These are phyloP conservation scores for Xerocomus spinulosus DNA, from an alignment of 768 basidiomycete genomes.

Conservation along the genomic window DNA sequence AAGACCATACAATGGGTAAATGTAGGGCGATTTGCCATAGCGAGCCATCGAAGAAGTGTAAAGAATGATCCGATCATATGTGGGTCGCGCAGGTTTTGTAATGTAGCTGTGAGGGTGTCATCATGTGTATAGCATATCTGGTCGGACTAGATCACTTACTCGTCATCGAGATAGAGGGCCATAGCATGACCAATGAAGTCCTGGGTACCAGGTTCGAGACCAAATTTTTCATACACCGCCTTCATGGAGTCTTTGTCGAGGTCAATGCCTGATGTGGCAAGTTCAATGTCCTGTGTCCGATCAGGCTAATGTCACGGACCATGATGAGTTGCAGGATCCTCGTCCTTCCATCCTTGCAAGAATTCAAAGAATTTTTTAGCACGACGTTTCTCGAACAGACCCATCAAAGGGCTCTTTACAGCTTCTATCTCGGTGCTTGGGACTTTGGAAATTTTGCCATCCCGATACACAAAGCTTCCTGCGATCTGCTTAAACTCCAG, in stretches of 20 bases:
- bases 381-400: constrained; percentile 96
- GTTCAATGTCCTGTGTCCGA: neutral
- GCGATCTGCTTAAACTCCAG: constrained; percentile 99
- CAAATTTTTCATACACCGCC: constrained; percentile 93
- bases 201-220: constrained; percentile 93
- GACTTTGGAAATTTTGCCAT: constrained; percentile 95
- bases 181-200: constrained; percentile 99
- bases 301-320: constrained; percentile 45
- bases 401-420: constrained; percentile 92
- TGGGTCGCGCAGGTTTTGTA: constrained; percentile 81
- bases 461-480: constrained; percentile 95
- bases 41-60: constrained; percentile 99
- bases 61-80: constrained; percentile 93
- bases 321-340: constrained; percentile 94
- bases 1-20: constrained; percentile 97
- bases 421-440: constrained; percentile 98
- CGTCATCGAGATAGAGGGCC: constrained; percentile 97
- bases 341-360: constrained; percentile 91
- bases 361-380: constrained; percentile 99
- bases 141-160: constrained; percentile 50
- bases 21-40: constrained; percentile 99
- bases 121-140: neutral
- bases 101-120: constrained; percentile 64
- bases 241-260: constrained; percentile 92
- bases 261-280: constrained; percentile 57